phyloP scores from a whole-genome alignment of 208 protist species.

The Trypanosoma lewisi region DNA sequence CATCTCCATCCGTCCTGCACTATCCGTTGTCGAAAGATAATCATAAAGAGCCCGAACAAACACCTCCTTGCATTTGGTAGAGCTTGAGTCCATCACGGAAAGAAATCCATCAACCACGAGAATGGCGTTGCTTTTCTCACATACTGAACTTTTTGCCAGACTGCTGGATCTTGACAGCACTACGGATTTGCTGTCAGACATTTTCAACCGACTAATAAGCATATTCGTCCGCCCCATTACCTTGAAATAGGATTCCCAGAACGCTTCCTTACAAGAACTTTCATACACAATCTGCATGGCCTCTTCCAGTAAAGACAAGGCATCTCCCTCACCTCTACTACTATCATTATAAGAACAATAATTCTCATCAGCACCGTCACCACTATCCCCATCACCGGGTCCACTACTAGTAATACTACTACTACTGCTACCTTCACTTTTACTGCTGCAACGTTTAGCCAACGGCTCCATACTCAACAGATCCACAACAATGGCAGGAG shows the following conservation, averaged over 20 bases:
- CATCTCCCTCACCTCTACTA: constrained; percentile 6
- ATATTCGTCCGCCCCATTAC: constrained; percentile 51
- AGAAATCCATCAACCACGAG: constrained; percentile 53
- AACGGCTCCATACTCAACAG: constrained; percentile 58
- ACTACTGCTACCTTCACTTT: too few relatives aligned
- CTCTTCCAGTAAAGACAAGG: constrained; percentile 29
- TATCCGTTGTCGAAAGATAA: constrained; percentile 48
- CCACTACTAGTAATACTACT: too few relatives aligned
- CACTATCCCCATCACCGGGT: too few relatives aligned
- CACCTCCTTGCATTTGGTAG: constrained; percentile 67
- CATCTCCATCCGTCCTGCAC: constrained; percentile 37
- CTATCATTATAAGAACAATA: constrained; percentile 5
- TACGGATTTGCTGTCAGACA: background rate
- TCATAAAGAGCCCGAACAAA: constrained; percentile 74
- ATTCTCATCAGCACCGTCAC: too few relatives aligned
- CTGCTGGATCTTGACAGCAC: background rate
- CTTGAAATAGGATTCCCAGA: constrained; percentile 70
- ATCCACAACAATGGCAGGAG: constrained; percentile 68
- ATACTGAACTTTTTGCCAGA: background rate
- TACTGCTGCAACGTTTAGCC: constrained; percentile 7
- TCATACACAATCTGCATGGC: constrained; percentile 43
- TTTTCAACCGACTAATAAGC: constrained; percentile 34
- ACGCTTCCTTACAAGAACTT: constrained; percentile 31
- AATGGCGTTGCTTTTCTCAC: constrained; percentile 10
- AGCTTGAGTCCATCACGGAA: constrained; percentile 66